Conservation (phyloP, 2,329 filamentous ascomycete species). For the Zasmidium angulare region DNA sequence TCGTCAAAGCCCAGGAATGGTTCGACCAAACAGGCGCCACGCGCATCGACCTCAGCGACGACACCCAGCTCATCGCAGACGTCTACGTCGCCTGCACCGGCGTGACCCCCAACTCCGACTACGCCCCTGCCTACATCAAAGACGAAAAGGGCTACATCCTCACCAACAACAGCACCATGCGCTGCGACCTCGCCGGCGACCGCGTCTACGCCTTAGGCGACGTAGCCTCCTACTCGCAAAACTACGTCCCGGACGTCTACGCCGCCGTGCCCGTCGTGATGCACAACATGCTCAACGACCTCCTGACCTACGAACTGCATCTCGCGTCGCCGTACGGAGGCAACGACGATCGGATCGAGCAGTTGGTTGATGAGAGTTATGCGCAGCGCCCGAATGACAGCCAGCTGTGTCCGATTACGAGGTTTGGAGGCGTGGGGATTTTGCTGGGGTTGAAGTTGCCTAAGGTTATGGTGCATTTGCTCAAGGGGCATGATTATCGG, state of each 20-base stretch:
- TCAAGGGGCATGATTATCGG: conserved; percentile 34
- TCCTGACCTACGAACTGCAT: conserved; percentile 30
- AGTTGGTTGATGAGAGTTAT: conserved; percentile 26
- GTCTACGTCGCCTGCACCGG: conserved; percentile 39
- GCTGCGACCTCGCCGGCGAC: conserved; percentile 27
- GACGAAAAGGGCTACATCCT: conserved; percentile 30
- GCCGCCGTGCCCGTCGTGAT: conserved; percentile 37
- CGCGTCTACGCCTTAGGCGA: conserved; percentile 40
- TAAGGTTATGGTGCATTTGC: conserved; percentile 27
- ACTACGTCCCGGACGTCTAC: conserved; percentile 37
- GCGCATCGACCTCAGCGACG: conserved; percentile 30
- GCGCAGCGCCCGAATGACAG: conserved; percentile 15
- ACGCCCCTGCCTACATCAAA: conserved; percentile 29
- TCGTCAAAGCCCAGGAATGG: conserved; percentile 23
- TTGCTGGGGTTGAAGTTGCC: conserved; percentile 28
- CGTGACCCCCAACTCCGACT: conserved; percentile 35
- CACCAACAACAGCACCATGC: conserved; percentile 31
- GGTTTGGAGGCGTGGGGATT: conserved; percentile 35
- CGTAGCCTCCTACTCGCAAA: conserved; percentile 33
- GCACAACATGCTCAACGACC: conserved; percentile 36
- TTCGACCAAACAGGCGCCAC: conserved; percentile 26
- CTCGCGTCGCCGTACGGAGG: conserved; percentile 29
- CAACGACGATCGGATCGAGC: conserved; percentile 26
- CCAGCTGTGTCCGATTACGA: conserved; percentile 32
- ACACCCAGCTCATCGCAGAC: conserved; percentile 34